Base-by-base conservation (phyloP, 2,329 filamentous ascomycete species). In the Apiospora hydei region DNA sequence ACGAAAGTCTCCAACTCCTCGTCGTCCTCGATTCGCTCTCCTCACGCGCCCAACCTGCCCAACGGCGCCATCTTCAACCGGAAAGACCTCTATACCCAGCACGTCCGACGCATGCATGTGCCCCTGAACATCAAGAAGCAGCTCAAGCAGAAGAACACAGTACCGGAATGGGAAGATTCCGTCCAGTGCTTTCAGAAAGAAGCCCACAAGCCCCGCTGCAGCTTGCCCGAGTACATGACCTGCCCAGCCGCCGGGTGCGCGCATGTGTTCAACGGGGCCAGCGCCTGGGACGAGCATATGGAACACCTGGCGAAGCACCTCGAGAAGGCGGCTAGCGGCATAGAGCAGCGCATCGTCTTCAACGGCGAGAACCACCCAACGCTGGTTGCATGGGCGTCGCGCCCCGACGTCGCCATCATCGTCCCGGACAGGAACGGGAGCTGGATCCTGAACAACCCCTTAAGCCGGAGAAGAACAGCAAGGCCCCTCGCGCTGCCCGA, bases 31-130 rank as follows among this genome's bases (percentile, higher is more conserved):
- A 72, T 73, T 21, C 69, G 4, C 47, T 34, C 44, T 24, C 14
- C 26, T 72, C 44, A 69, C 69, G 44, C 76, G 30, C 70, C 79
- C 0, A 44, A 77, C 14, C 82, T 86, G 7, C 84, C 84, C 51
- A 91, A 92, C 77, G 91, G 87, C n/a, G 83, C 84, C 44, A 85
- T 88, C 77, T 98, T 98, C 85, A 97, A 97, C 82, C 92, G 95
- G 78, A 97, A 97, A 80, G 95, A 98, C 78, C 89, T 98, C 13
- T 98, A 95, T 83, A 94, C 92, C 0, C 94, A 97, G 78, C 96
- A 98, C 79, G 87, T 96, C 2, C 89, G 94, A 7, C 92, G 96
- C 67, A 97, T 97, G 94, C 95, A 98, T 79, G 85, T 88, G 0
- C 88, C 89, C 0, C 81, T 86, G 71, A 74, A 81, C 2, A 76